Evolutionary conservation across 2,329 filamentous ascomycete genomes (phyloP), one percentile per base, ranked within the genome.

Genomic region (Paradendryphiella salina): DNA sequence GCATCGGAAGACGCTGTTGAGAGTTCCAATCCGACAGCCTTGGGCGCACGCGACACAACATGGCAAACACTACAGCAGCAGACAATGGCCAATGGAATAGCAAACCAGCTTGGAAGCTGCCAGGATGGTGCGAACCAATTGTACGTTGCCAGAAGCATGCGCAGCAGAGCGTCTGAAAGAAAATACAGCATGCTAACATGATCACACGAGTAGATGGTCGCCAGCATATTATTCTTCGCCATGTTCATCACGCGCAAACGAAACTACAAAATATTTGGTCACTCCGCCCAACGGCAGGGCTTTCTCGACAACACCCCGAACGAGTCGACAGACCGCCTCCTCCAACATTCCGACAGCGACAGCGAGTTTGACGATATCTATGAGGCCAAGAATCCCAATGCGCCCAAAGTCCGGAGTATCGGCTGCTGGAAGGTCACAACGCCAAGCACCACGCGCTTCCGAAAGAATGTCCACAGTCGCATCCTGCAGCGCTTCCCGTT

Each of bases 401-500:
- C 75, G 9, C 73, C 79, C 17, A 84, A 83, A 67, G 74, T 76
- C 52, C 77, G 82, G 14, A 66, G 65, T 18, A 79, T 79, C 59
- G 82, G 78, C 59, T 80, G 83, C n/a, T 67, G 77, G 35, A 67
- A 77, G 14, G 65, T 82, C 50, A 64, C 72, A 8, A 85, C 79
- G 5, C 83, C 83, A 9, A 85, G 85, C 61, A 81, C 83, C 2
- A 81, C 81, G 3, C 79, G 82, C n/a, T 88, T 85, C 69, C 77
- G 79, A 32, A 76, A 80, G 52, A 73, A 86, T 65, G 67, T 81
- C 40, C 85, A 87, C 67, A 85, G 82, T 54, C 77, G 84, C 20
- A 77, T 87, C 47, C 75, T 88, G 51, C 82, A 86, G 66, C 85
- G 85, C 64, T 87, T 84, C 58, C 85, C 86, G 4, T 88, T 88